Conservation (phyloP, 768 basidiomycete genomes). For the Heimioporus sp. region DNA sequence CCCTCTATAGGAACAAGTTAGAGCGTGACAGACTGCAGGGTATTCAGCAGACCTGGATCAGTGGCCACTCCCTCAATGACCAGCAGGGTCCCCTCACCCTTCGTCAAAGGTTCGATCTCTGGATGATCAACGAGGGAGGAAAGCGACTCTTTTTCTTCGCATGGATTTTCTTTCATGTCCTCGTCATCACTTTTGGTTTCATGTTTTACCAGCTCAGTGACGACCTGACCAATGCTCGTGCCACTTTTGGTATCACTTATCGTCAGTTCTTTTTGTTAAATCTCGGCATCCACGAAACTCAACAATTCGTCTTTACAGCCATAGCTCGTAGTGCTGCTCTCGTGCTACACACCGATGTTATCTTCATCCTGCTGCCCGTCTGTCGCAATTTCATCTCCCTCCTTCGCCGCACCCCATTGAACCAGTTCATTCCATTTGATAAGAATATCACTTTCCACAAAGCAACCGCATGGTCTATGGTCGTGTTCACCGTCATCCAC, state of each 20-base stretch:
- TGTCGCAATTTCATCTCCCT: conserved; percentile 94
- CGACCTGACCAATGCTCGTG: conserved; percentile 63
- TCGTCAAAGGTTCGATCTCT: conserved; percentile 55
- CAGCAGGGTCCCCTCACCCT: conserved; percentile 39
- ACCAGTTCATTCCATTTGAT: conserved; percentile 88
- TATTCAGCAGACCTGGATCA: conserved; percentile 62
- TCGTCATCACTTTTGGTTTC: conserved; percentile 77
- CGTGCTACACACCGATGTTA: conserved; percentile 86
- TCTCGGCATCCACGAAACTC: not conserved
- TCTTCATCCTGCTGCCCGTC: conserved; percentile 92
- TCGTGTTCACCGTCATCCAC: conserved; percentile 73
- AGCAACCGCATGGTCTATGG: conserved; percentile 88
- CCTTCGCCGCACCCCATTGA: conserved; percentile 81
- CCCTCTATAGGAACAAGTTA: conserved; percentile 82
- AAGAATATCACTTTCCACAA: conserved; percentile 92
- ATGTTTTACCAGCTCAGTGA: conserved; percentile 80
- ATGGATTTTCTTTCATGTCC: conserved; percentile 78
- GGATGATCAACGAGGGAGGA: conserved; percentile 95
- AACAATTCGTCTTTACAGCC: conserved; percentile 40
- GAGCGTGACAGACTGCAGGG: conserved; percentile 85
- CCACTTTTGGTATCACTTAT: conserved; percentile 74
- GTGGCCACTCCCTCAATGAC: conserved; percentile 21
- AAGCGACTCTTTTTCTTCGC: conserved; percentile 72
- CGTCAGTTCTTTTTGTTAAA: conserved; percentile 42
- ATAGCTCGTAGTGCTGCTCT: conserved; percentile 88